Percentiles rank a stretch among this genome's conserved stretches.
phyloP scores from a whole-genome alignment of 371 early-diverging fungal genomes.

The Nematocida homosporus region DNA sequence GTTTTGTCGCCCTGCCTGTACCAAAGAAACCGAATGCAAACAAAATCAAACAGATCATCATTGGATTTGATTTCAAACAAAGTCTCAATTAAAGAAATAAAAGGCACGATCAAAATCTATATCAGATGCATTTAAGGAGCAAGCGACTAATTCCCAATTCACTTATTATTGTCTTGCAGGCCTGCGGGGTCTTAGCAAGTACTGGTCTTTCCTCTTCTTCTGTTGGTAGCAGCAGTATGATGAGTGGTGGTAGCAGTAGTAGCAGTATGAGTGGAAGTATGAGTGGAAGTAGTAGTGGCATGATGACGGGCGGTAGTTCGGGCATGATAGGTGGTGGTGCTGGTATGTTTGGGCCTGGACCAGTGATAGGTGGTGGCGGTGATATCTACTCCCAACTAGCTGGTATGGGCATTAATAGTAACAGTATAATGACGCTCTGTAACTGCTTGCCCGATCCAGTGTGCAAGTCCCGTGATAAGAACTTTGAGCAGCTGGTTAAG shows the following conservation, averaged over 20 bases:
- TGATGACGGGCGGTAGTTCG: neutral
- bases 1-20: neutral
- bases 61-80: neutral
- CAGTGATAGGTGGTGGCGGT: neutral
- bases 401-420: neutral
- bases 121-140: neutral
- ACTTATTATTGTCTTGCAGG: too few relatives aligned
- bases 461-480: constrained; percentile 26
- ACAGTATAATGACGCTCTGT: constrained; percentile 11
- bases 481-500: constrained; percentile 14
- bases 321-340: neutral
- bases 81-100: neutral
- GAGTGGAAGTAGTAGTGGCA: neutral
- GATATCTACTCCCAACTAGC: too few relatives aligned
- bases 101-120: neutral
- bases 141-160: too few relatives aligned
- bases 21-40: neutral
- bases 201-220: too few relatives aligned
- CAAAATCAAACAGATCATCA: neutral
- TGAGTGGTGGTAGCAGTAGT: too few relatives aligned
- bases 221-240: too few relatives aligned
- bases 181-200: too few relatives aligned
- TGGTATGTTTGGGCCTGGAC: neutral
- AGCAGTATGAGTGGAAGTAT: too few relatives aligned
- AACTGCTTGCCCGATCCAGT: constrained; percentile 32